These are phyloP conservation scores for Gentiana straminea DNA, from an alignment of 257 asterid species.

Conservation along the genomic window DNA sequence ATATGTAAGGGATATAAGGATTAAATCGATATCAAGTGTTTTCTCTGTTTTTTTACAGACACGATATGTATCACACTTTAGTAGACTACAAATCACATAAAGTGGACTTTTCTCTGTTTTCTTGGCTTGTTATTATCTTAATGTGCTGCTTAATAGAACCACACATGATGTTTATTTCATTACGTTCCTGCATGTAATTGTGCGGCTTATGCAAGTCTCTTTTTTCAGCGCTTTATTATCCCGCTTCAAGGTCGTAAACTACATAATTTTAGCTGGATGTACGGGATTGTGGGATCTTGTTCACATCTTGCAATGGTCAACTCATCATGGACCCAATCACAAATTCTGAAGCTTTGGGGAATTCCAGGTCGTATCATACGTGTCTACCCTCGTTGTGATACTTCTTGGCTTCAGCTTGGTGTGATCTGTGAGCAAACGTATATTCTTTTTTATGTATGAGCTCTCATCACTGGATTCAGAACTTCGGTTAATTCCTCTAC, in stretches of 20 bases:
- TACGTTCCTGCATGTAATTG: neutral
- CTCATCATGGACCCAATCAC: slow-evolving; percentile 91
- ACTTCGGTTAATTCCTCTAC: too few species aligned
- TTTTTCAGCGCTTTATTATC: slow-evolving; percentile 55
- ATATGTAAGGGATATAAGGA: too few species aligned
- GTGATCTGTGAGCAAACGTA: too few species aligned
- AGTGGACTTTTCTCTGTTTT: too few species aligned
- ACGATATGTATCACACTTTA: neutral
- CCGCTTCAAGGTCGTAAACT: slow-evolving; percentile 59
- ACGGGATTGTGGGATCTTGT: slow-evolving; percentile 75
- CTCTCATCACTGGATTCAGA: too few species aligned
- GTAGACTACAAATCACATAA: too few species aligned
- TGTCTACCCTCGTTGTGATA: slow-evolving; percentile 94
- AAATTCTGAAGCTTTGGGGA: slow-evolving; percentile 87
- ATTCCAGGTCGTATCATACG: slow-evolving; percentile 59
- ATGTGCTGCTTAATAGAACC: neutral
- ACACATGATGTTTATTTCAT: neutral
- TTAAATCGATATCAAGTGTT: too few species aligned
- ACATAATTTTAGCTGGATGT: slow-evolving; percentile 72
- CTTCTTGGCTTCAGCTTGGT: slow-evolving; percentile 79
- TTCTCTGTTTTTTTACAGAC: neutral
- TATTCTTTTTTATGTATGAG: too few species aligned
- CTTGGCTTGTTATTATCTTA: too few species aligned
- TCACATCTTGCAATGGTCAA: slow-evolving; percentile 90
- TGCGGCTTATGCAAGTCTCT: slow-evolving; percentile 4